phyloP scores from a whole-genome alignment of 768 basidiomycete genomes.

The Rhizopogon rudus region DNA sequence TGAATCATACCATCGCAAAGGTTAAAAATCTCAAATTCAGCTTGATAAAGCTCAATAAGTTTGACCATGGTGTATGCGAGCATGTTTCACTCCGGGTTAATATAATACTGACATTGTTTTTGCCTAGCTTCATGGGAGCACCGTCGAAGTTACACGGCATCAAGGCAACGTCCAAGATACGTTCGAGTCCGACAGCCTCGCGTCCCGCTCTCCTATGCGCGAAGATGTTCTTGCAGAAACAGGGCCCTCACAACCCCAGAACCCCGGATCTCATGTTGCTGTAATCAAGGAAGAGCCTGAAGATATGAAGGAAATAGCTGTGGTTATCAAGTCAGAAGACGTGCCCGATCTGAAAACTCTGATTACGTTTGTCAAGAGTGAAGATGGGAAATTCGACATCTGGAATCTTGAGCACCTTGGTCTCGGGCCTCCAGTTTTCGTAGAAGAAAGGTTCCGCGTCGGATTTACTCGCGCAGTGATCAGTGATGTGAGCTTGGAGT shows the following conservation, averaged over 20 bases:
- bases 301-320: background rate
- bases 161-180: background rate
- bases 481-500: conserved; percentile 3
- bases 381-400: conserved; percentile 6
- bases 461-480: conserved; percentile 15
- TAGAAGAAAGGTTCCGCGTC: conserved; percentile 2
- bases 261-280: background rate
- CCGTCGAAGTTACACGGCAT: background rate
- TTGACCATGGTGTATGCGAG: background rate
- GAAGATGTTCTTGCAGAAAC: background rate
- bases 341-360: background rate
- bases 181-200: background rate
- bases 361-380: conserved; percentile 2
- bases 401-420: conserved; percentile 6
- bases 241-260: background rate
- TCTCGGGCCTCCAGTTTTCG: conserved; percentile 6
- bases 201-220: background rate
- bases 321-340: conserved; percentile 6
- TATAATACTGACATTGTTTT: background rate
- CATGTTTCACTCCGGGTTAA: background rate
- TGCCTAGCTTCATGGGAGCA: background rate
- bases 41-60: background rate
- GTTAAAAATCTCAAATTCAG: background rate
- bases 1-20: background rate
- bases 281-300: background rate